Conservation (phyloP, 805 yeast genomes). For the Zygosaccharomyces siamensis region DNA sequence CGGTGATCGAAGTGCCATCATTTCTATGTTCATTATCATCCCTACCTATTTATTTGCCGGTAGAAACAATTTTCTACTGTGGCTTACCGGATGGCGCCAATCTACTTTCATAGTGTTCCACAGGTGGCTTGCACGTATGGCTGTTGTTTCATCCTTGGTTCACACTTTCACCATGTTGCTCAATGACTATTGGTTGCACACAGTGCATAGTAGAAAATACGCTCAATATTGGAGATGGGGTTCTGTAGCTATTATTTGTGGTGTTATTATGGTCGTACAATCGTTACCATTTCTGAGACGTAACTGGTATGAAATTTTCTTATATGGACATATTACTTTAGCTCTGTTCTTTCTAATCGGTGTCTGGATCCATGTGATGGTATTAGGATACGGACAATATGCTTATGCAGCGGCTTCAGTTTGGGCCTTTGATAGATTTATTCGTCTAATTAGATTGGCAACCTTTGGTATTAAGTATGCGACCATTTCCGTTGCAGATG, state of each 20-base stretch:
- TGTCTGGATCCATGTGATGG: conserved; percentile 2
- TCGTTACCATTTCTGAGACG: conserved; percentile 1
- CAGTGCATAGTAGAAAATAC: conserved; percentile 35
- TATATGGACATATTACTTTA: conserved; percentile 3
- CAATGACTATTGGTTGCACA: conserved; percentile 32
- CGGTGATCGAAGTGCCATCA: conserved; percentile 49
- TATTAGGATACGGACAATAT: conserved; percentile 1
- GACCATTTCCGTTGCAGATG: conserved; percentile 25
- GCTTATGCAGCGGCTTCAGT: conserved; percentile 45
- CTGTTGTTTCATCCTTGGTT: conserved; percentile 1
- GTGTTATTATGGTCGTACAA: conserved; percentile 5
- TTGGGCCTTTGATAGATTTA: conserved; percentile 55
- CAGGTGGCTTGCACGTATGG: conserved; percentile 9
- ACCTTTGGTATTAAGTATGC: conserved; percentile 41
- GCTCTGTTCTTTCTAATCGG: conserved; percentile 7
- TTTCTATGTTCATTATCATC: conserved; percentile 33
- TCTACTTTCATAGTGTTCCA: conserved; percentile 8
- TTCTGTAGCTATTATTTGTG: conserved; percentile 8
- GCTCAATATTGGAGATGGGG: conserved; percentile 10
- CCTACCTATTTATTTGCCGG: conserved; percentile 8
- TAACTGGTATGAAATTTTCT: conserved; percentile 6
- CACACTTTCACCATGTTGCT: neutral
- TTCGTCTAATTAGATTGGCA: conserved; percentile 45
- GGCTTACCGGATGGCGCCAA: conserved; percentile 11
- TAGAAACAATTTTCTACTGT: conserved; percentile 8